These are phyloP conservation scores for Trypanosoma avium DNA, from an alignment of 208 protist species.

Conservation along the genomic window DNA sequence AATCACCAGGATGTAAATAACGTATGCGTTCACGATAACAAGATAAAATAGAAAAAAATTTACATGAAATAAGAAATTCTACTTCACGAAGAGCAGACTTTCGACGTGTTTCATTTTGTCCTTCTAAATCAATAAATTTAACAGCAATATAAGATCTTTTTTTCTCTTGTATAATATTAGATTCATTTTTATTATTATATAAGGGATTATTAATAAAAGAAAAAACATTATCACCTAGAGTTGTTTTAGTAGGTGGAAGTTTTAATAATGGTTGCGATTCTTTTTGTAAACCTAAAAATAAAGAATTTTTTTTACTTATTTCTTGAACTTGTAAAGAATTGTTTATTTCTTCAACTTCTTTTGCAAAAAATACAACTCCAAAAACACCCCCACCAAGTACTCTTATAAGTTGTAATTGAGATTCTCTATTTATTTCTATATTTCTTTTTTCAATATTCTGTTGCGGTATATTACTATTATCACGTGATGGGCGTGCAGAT, in stretches of 20 bases:
- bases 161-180: neutral
- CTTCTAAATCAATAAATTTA: constrained; percentile 41
- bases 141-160: constrained; percentile 27
- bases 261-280: neutral
- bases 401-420: constrained; percentile 1
- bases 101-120: constrained; percentile 20
- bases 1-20: constrained; percentile 2
- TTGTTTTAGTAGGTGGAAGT: neutral
- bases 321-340: neutral
- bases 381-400: neutral
- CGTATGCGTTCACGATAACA: constrained; percentile 36
- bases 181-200: neutral
- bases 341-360: neutral
- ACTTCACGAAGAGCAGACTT: constrained; percentile 33
- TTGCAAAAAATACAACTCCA: constrained; percentile 1
- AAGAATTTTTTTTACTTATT: neutral
- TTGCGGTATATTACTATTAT: too few species aligned
- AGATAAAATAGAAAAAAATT: constrained; percentile 50
- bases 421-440: neutral
- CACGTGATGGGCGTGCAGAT: too few species aligned
- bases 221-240: neutral
- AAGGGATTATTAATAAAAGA: neutral
- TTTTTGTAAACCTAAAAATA: neutral
- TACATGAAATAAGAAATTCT: constrained; percentile 35
- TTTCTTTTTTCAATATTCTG: neutral